These are phyloP conservation scores for Vitis labrusca DNA, from an alignment of 164 flowering plant genomes.

Conservation along the genomic window DNA sequence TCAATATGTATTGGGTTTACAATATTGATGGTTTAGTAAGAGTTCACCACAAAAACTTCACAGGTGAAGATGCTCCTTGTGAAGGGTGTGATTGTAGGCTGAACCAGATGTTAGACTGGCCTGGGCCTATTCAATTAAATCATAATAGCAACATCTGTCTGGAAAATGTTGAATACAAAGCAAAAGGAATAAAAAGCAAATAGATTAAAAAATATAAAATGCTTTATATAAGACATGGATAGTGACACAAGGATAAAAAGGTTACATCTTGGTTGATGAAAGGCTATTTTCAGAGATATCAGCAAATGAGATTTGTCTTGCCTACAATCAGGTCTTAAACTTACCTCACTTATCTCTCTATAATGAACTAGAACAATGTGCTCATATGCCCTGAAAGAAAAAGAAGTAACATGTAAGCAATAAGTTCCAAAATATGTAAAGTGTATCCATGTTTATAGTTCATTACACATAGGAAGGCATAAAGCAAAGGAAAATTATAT, in stretches of 20 bases:
- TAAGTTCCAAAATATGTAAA: not conserved
- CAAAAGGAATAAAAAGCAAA: not conserved
- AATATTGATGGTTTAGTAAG: not conserved
- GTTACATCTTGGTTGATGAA: not conserved
- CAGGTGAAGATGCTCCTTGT: not conserved
- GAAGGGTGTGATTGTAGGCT: not conserved
- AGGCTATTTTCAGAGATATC: too few species aligned
- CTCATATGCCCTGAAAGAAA: conserved; percentile 66
- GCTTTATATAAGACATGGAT: not conserved
- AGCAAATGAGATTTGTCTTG: not conserved
- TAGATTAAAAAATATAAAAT: not conserved
- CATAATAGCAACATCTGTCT: not conserved
- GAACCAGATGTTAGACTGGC: not conserved
- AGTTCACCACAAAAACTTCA: not conserved
- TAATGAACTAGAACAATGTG: conserved; percentile 97
- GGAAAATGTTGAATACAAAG: not conserved
- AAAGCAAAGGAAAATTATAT: not conserved
- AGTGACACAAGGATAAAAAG: not conserved
- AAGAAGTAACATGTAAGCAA: not conserved
- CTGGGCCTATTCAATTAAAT: not conserved
- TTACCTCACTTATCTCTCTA: conserved; percentile 74
- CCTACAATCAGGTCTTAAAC: conserved; percentile 12
- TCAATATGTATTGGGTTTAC: not conserved
- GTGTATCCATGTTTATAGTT: not conserved
- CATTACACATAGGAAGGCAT: not conserved